Conservation (phyloP, 202 grass and related monocot species). For the Schoenoplectus tabernaemontani region DNA sequence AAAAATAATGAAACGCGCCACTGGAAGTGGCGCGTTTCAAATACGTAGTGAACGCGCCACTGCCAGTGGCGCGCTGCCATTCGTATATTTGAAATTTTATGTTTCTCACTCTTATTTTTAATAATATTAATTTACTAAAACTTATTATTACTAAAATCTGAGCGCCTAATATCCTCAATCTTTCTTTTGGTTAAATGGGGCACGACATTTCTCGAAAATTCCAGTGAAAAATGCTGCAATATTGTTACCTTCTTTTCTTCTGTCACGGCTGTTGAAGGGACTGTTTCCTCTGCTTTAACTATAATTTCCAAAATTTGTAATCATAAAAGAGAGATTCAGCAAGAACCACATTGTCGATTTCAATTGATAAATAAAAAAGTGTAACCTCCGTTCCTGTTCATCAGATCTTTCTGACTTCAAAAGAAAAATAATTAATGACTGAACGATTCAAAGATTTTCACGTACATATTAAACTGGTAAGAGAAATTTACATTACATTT, state of each 20-base stretch:
- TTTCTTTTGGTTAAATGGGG: slow-evolving; percentile 19
- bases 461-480: background rate
- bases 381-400: background rate
- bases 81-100: no score
- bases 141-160: no score
- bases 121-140: no score
- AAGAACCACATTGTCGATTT: background rate
- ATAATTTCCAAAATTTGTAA: background rate
- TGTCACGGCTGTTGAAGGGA: background rate
- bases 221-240: slow-evolving; percentile 9
- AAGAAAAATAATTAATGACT: background rate
- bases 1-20: no score
- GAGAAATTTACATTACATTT: background rate
- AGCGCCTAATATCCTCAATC: background rate
- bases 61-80: no score
- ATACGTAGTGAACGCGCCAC: no score
- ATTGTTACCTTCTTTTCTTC: background rate
- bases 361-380: background rate
- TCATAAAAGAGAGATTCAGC: background rate
- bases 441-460: background rate
- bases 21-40: no score
- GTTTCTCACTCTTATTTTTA: no score
- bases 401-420: background rate
- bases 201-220: slow-evolving; percentile 10
- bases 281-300: background rate